Evolutionary conservation across 768 basidiomycete genomes (phyloP).

Genomic region (Mycena amicta): DNA sequence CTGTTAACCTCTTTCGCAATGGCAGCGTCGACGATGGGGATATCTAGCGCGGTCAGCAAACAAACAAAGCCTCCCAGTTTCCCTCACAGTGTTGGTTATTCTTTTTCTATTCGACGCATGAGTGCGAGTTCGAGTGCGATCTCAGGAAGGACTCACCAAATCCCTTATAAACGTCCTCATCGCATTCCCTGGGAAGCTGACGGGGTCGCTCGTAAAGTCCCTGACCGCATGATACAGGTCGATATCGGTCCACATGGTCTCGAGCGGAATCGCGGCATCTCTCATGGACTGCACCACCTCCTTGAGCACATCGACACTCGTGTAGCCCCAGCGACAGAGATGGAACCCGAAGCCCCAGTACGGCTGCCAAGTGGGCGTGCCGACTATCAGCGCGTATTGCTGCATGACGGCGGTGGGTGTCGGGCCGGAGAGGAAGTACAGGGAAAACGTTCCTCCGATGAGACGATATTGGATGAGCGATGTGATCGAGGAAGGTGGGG

Average conservation of each 20-base stretch:
- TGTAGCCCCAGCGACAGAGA: conserved; percentile 54
- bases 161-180: conserved; percentile 55
- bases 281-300: conserved; percentile 52
- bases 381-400: conserved; percentile 70
- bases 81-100: conserved; percentile 52
- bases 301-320: conserved; percentile 37
- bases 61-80: background rate
- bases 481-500: conserved; percentile 52
- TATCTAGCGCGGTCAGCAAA: conserved; percentile 40
- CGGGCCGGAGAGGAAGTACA: conserved; percentile 76
- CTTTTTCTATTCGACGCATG: background rate
- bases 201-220: conserved; percentile 71
- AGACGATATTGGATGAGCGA: conserved; percentile 74
- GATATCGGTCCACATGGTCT: conserved; percentile 85
- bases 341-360: conserved; percentile 82
- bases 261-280: conserved; percentile 73
- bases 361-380: conserved; percentile 72
- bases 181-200: conserved; percentile 59
- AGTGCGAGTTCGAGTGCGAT: conserved; percentile 12
- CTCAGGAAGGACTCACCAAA: conserved; percentile 46
- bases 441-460: conserved; percentile 75
- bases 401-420: conserved; percentile 60
- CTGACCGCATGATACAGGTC: conserved; percentile 70
- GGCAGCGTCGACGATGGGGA: conserved; percentile 72
- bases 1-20: conserved; percentile 58